Evolutionary conservation across 768 basidiomycete genomes (phyloP).

Genomic region (Macrolepiota fuliginosa): DNA sequence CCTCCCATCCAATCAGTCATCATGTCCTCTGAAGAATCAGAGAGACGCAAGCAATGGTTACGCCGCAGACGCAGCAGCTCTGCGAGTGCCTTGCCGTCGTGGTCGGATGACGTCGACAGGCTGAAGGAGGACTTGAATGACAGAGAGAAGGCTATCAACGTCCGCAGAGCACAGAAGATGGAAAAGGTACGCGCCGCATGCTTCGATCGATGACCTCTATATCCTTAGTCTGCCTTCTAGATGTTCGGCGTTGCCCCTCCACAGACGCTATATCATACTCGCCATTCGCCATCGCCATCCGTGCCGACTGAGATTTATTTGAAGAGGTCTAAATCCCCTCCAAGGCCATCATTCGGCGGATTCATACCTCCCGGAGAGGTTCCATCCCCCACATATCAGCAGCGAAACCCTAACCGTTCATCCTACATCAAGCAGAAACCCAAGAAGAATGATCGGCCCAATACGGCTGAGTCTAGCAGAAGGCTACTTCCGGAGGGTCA

Average conservation of each 20-base stretch:
- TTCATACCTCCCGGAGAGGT: constrained; percentile 18
- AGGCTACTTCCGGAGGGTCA: constrained; percentile 40
- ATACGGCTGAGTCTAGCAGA: constrained; percentile 63
- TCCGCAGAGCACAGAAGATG: constrained; percentile 82
- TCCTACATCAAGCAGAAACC: constrained; percentile 43
- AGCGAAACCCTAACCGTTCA: constrained; percentile 47
- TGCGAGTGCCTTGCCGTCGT: constrained; percentile 41
- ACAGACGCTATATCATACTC: constrained; percentile 73
- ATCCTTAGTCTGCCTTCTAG: constrained; percentile 31
- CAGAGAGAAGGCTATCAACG: constrained; percentile 75
- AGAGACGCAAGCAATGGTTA: constrained; percentile 39
- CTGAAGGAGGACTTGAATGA: constrained; percentile 69
- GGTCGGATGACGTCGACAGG: constrained; percentile 58
- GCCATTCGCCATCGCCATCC: constrained; percentile 41
- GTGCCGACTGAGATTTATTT: constrained; percentile 19
- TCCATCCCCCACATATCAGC: constrained; percentile 19
- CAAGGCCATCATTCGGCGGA: constrained; percentile 17
- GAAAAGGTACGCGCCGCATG: constrained; percentile 57
- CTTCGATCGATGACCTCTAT: not conserved
- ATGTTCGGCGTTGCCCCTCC: constrained; percentile 83
- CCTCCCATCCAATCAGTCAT: constrained; percentile 2
- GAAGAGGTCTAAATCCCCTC: constrained; percentile 10
- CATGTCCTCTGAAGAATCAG: constrained; percentile 15
- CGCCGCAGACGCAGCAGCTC: constrained; percentile 54
- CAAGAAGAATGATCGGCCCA: constrained; percentile 47